Base-by-base conservation (phyloP, 108 stramenopile species). In the Skeletonema menzelii region DNA sequence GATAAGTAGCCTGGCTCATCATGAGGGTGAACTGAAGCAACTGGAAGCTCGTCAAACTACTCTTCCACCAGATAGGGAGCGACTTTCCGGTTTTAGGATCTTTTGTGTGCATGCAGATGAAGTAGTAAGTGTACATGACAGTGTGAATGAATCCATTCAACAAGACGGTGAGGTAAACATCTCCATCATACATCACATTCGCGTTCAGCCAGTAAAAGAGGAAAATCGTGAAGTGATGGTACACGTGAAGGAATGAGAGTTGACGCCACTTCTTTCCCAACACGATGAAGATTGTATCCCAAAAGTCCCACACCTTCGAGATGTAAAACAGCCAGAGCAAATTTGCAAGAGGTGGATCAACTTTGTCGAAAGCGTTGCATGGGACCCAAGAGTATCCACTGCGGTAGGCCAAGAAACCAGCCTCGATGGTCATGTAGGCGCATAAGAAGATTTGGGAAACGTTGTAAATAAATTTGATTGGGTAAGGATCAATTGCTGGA, bases 81-180 rank as follows among this genome's bases (percentile, higher is more conserved):
- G 87, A 89, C 67, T 91, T 97, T 77, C 94, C 95, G 20, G 92
- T 93, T 68, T 88, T 73, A 1, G 82, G 74, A 64, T 84, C 88
- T 72, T 94, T 95, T 68, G 99, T 98, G 84, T 98, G 97, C 96
- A 98, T 95, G 86, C 95, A 95, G 59, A 97, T 96, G 76, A 98
- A 98, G 96, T 99, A 99, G 86, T 99, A 99, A 2, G 97, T 97
- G 97, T 99, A 99, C 98, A 99, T 99, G 76, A 99, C 94, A 14
- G 97, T 97, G 86, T 99, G 99, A 77, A 99, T 98, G 85, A 97
- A 95, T 49, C 97, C 96, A 75, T 99, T 99, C 47, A 98, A 80
- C 19, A 96, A 74, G 67, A 99, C 93, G 68, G 98, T 98, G 30
- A 98, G 79, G 83, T 87, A 99, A 56, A 99, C 87, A 75, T 99